phyloP scores from a whole-genome alignment of 2,329 filamentous ascomycete genomes.

The Alternaria ethzedia region DNA sequence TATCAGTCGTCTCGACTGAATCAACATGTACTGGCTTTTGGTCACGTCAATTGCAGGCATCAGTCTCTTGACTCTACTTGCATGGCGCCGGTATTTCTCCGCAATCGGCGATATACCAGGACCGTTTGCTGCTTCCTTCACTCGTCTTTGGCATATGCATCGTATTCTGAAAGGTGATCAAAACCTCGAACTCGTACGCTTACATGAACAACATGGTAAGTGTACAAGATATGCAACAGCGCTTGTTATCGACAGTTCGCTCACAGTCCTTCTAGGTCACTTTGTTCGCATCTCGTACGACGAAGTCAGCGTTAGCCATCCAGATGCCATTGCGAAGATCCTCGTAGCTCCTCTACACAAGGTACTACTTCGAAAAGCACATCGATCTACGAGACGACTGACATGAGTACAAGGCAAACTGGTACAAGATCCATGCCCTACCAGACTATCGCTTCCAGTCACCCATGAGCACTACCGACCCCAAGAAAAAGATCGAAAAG shows the following conservation, averaged over 20 bases:
- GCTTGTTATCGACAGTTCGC: not conserved
- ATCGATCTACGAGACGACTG: not conserved
- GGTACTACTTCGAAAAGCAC: conserved; percentile 19
- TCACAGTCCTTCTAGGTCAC: conserved; percentile 23
- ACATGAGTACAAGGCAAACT: conserved; percentile 25
- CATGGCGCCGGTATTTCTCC: conserved; percentile 55
- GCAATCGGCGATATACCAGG: conserved; percentile 52
- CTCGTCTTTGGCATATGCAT: conserved; percentile 46
- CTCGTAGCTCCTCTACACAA: conserved; percentile 44
- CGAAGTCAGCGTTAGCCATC: conserved; percentile 54
- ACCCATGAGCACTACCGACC: conserved; percentile 50
- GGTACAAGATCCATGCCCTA: conserved; percentile 47
- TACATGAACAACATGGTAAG: conserved; percentile 46
- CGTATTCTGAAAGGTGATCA: conserved; percentile 48
- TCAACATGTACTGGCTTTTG: not conserved
- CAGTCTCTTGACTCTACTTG: not conserved
- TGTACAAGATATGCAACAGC: not conserved
- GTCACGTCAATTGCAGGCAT: not conserved
- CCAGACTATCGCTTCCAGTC: conserved; percentile 52
- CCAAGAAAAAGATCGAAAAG: conserved; percentile 40
- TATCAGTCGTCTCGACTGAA: not conserved
- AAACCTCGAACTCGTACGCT: conserved; percentile 47
- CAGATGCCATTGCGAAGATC: conserved; percentile 49
- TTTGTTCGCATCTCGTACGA: conserved; percentile 55
- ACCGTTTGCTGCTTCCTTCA: conserved; percentile 51